These are phyloP conservation scores for Saccharomyces hybrid DNA, from an alignment of 1,139 yeast genomes.

Conservation along the genomic window DNA sequence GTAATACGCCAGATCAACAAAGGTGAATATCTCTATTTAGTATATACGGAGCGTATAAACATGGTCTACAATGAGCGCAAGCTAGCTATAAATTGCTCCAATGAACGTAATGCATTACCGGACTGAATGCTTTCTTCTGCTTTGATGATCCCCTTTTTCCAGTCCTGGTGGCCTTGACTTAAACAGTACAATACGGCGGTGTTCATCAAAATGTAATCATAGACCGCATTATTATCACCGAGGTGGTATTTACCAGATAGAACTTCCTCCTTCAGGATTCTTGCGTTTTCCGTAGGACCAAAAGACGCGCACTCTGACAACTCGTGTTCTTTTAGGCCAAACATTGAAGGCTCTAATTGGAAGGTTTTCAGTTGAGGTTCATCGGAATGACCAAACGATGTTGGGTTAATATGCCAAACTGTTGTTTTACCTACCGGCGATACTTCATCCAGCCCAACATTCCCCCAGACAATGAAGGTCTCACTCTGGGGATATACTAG, in stretches of 20 bases:
- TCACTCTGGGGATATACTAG: conserved; percentile 31
- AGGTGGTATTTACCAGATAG: conserved; percentile 42
- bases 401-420: conserved; percentile 65
- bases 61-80: conserved; percentile 22
- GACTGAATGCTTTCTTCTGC: conserved; percentile 62
- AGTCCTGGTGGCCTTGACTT: conserved; percentile 55
- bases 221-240: conserved; percentile 53
- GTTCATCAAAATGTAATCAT: conserved; percentile 82
- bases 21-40: background rate
- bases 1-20: background rate
- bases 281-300: conserved; percentile 81
- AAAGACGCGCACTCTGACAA: conserved; percentile 67
- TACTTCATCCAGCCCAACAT: conserved; percentile 83
- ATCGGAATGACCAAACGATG: conserved; percentile 9
- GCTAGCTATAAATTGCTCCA: conserved; percentile 45
- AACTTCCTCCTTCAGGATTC: conserved; percentile 43
- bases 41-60: conserved; percentile 23
- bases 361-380: conserved; percentile 29
- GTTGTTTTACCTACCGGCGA: conserved; percentile 79
- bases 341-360: conserved; percentile 55
- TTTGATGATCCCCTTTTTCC: conserved; percentile 68
- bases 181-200: conserved; percentile 81
- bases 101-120: conserved; percentile 57
- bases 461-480: conserved; percentile 91
- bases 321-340: conserved; percentile 71